Percentiles rank a stretch among this genome's conserved stretches.
Evolutionary conservation across 768 basidiomycete genomes (phyloP).

Genomic region (Dictyophora rubrovolvata): DNA sequence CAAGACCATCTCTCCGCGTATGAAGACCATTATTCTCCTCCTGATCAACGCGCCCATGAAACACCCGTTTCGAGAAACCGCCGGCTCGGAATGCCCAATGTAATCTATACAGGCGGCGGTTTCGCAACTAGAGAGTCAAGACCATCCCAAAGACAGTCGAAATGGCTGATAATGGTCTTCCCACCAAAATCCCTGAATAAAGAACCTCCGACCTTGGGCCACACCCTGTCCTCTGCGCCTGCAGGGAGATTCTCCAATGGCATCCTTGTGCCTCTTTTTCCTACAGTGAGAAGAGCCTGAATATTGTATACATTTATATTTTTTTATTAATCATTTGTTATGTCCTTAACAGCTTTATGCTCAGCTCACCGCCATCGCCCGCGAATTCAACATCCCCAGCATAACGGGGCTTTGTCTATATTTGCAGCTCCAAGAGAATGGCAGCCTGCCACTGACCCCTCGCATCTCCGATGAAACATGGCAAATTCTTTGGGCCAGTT

Average conservation of each 20-base stretch:
- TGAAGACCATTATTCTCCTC: background rate
- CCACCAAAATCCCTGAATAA: constrained; percentile 51
- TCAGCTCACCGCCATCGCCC: constrained; percentile 68
- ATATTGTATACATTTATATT: background rate
- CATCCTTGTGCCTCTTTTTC: constrained; percentile 62
- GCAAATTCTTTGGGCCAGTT: constrained; percentile 59
- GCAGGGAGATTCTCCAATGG: constrained; percentile 55
- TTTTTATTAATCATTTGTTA: constrained; percentile 3
- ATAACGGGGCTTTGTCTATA: constrained; percentile 72
- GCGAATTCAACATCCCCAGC: constrained; percentile 75
- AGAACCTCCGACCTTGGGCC: constrained; percentile 49
- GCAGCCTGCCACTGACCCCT: constrained; percentile 42
- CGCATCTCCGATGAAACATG: constrained; percentile 73
- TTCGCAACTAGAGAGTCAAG: constrained; percentile 1
- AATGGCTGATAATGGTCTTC: constrained; percentile 55
- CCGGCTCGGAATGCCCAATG: background rate
- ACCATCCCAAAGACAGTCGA: constrained; percentile 19
- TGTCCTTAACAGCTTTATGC: constrained; percentile 47
- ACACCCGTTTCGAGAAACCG: background rate
- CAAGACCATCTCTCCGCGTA: background rate
- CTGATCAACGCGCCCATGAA: background rate
- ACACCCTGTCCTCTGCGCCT: constrained; percentile 49
- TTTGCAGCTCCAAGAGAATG: constrained; percentile 50
- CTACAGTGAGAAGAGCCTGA: constrained; percentile 40
- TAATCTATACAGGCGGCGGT: background rate